Percentiles rank a stretch among this genome's conserved stretches.
Conservation (phyloP, 176 grass and related monocot species). For the Cenchrus fungigraminus region DNA sequence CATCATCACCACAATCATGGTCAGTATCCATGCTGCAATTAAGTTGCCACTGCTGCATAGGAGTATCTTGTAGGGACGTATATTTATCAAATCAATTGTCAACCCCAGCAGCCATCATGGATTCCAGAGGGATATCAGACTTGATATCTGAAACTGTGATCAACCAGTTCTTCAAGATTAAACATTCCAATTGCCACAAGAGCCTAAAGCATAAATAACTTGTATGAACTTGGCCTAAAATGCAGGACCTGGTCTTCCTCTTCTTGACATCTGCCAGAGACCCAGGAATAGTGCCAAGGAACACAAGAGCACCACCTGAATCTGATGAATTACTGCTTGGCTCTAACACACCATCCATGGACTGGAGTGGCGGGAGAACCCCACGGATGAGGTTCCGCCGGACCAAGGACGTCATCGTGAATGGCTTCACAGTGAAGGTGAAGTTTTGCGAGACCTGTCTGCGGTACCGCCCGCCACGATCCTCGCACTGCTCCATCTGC, state of each 20-base stretch:
- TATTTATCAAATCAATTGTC: neutral
- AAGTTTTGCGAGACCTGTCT: conserved; percentile 78
- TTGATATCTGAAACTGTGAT: conserved; percentile 3
- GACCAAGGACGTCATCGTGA: conserved; percentile 50
- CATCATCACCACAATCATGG: conserved; percentile 42
- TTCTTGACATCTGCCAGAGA: conserved; percentile 59
- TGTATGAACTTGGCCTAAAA: neutral
- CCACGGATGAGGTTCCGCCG: conserved; percentile 53
- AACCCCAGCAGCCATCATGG: neutral
- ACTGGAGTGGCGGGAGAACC: conserved; percentile 57
- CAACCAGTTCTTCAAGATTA: neutral
- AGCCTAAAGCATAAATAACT: neutral
- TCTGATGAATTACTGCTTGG: conserved; percentile 36
- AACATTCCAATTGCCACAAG: neutral
- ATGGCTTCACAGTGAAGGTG: conserved; percentile 55
- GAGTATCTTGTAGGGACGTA: neutral
- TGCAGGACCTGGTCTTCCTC: conserved; percentile 67
- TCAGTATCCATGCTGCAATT: conserved; percentile 17
- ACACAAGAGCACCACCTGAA: conserved; percentile 60
- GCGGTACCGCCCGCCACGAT: conserved; percentile 4
- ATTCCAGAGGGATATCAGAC: neutral
- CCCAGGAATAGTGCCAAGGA: conserved; percentile 74
- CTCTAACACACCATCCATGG: conserved; percentile 54
- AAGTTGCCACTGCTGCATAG: neutral
- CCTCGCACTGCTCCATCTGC: conserved; percentile 2